A percentile compares a stretch with the other conserved stretches of the same genome.
Evolutionary conservation across 2,329 filamentous ascomycete genomes (phyloP).

Genomic region (Pezicula radicicola): DNA sequence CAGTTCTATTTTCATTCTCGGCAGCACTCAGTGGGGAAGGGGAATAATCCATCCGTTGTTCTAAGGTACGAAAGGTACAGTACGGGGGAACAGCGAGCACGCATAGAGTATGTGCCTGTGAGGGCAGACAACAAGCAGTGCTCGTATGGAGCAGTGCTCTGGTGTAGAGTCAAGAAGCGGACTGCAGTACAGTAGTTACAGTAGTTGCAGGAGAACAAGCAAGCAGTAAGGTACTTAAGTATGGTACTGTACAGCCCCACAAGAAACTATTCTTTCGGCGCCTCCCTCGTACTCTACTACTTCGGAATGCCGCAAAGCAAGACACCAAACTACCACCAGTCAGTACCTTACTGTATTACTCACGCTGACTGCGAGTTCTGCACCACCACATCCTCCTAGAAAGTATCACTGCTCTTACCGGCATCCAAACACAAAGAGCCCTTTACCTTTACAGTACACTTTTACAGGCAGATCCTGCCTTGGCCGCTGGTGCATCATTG

Average conservation of each 20-base stretch:
- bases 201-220: background rate
- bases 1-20: background rate
- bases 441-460: background rate
- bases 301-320: background rate
- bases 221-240: background rate
- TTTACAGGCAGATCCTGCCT: constrained; percentile 21
- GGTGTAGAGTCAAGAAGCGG: no score
- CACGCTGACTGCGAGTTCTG: no score
- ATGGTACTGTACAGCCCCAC: no score
- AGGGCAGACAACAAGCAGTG: no score
- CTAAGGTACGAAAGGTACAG: no score
- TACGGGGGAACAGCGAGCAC: no score
- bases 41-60: no score
- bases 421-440: constrained; percentile 10
- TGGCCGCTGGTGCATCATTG: constrained; percentile 18
- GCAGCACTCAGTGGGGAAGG: background rate
- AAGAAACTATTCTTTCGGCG: no score
- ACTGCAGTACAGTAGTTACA: background rate
- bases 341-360: no score
- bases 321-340: background rate
- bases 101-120: no score
- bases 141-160: no score
- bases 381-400: background rate
- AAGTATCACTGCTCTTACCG: constrained; percentile 8
- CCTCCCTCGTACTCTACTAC: background rate